A percentile compares a stretch with the other conserved stretches of the same genome.
Evolutionary conservation across 768 basidiomycete genomes (phyloP).

Genomic region (Auricularia sp.): DNA sequence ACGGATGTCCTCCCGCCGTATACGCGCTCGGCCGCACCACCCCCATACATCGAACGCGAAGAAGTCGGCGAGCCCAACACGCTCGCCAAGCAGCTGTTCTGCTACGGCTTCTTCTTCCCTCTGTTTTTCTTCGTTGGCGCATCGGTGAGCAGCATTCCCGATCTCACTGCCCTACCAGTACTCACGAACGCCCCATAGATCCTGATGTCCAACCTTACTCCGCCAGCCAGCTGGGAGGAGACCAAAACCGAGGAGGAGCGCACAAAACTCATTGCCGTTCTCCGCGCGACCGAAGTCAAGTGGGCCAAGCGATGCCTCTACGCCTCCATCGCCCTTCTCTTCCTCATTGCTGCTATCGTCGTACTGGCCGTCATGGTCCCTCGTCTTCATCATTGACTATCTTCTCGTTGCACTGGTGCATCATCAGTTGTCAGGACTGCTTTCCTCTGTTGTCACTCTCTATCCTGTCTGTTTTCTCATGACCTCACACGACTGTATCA

Average conservation of each 20-base stretch:
- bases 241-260: constrained; percentile 29
- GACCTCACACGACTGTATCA: background rate
- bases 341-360: constrained; percentile 9
- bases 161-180: background rate
- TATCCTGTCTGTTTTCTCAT: background rate
- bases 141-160: constrained; percentile 9
- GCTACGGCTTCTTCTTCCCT: constrained; percentile 41
- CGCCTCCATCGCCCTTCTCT: constrained; percentile 14
- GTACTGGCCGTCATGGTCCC: background rate
- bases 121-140: constrained; percentile 36
- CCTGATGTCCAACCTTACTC: constrained; percentile 28
- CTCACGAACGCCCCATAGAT: constrained; percentile 13
- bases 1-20: background rate
- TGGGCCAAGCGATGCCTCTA: constrained; percentile 33
- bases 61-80: constrained; percentile 24
- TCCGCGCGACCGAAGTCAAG: constrained; percentile 28
- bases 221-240: constrained; percentile 25
- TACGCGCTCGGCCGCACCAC: background rate
- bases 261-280: constrained; percentile 18
- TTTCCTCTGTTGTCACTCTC: background rate
- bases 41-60: background rate
- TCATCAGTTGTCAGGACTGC: background rate
- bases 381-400: background rate
- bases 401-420: background rate
- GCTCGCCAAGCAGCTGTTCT: constrained; percentile 39